Percentiles rank a stretch among this genome's conserved stretches.
Conservation (phyloP, 352 stramenopile genomes). For the Phytophthora pseudosyringae region DNA sequence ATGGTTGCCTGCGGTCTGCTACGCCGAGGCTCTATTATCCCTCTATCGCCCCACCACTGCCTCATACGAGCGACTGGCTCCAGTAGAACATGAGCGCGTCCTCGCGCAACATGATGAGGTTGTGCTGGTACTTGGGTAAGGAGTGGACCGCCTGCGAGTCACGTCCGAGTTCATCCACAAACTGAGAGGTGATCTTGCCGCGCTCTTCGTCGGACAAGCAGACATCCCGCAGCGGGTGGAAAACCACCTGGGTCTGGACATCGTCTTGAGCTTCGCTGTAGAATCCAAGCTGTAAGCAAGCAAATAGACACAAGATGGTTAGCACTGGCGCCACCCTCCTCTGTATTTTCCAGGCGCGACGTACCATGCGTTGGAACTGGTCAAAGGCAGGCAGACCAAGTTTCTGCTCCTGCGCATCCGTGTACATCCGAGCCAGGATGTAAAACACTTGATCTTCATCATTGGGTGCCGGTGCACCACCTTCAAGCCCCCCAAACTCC, state of each 20-base stretch:
- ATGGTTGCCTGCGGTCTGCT: constrained; percentile 18
- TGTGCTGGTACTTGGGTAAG: constrained; percentile 86
- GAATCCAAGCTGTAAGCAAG: constrained; percentile 65
- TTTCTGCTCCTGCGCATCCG: constrained; percentile 66
- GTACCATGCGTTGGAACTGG: constrained; percentile 84
- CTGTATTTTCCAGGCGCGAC: constrained; percentile 8
- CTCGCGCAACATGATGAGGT: constrained; percentile 83
- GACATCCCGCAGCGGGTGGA: constrained; percentile 69
- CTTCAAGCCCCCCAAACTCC: constrained; percentile 52
- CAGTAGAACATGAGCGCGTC: constrained; percentile 90
- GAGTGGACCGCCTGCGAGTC: constrained; percentile 78
- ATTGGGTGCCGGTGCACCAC: constrained; percentile 15
- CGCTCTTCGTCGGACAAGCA: constrained; percentile 65
- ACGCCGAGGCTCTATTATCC: constrained; percentile 27
- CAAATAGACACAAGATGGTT: constrained; percentile 20
- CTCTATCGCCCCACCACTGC: constrained; percentile 11
- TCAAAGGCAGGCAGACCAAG: constrained; percentile 85
- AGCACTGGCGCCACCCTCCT: not conserved
- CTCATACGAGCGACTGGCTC: constrained; percentile 78
- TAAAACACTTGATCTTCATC: constrained; percentile 85
- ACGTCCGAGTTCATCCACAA: constrained; percentile 62
- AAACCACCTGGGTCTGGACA: constrained; percentile 78
- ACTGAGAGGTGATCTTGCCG: constrained; percentile 71
- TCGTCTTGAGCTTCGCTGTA: constrained; percentile 81
- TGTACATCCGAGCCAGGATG: constrained; percentile 84